phyloP scores from a whole-genome alignment of 768 basidiomycete species.

The Hericium rajendrae region DNA sequence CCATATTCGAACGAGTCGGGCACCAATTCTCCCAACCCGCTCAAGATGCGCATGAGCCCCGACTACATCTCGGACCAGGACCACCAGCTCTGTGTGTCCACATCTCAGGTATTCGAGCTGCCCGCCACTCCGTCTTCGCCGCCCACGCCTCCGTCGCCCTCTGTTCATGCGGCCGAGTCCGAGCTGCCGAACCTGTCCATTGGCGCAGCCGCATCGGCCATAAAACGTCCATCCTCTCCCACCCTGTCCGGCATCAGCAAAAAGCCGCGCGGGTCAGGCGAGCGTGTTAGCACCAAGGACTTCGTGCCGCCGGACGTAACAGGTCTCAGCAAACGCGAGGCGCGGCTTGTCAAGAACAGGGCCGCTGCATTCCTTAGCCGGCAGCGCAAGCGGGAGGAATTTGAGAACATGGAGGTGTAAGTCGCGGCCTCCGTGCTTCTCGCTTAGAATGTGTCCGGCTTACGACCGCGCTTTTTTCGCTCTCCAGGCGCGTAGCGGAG shows the following conservation, averaged over 20 bases:
- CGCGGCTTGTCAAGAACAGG: slow-evolving; percentile 84
- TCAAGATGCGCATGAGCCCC: slow-evolving; percentile 42
- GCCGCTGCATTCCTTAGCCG: slow-evolving; percentile 87
- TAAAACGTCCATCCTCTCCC: slow-evolving; percentile 23
- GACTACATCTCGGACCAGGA: slow-evolving; percentile 34
- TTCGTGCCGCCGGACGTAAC: slow-evolving; percentile 84
- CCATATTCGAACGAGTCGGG: slow-evolving; percentile 36
- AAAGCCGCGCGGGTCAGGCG: slow-evolving; percentile 38
- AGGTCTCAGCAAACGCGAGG: slow-evolving; percentile 84
- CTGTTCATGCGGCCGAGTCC: slow-evolving; percentile 22
- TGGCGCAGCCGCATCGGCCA: slow-evolving; percentile 5
- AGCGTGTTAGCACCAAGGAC: slow-evolving; percentile 59
- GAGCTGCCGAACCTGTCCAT: slow-evolving; percentile 11
- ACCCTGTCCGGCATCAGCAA: slow-evolving; percentile 22
- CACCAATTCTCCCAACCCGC: slow-evolving; percentile 25
- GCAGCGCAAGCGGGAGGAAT: slow-evolving; percentile 88
- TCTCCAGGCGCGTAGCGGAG: slow-evolving; percentile 67
- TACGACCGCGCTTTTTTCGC: background rate
- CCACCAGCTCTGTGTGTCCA: slow-evolving; percentile 50
- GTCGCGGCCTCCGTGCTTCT: slow-evolving; percentile 23
- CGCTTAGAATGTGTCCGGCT: slow-evolving; percentile 6
- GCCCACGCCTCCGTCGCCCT: slow-evolving; percentile 20
- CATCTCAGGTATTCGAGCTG: slow-evolving; percentile 67
- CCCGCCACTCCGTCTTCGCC: slow-evolving; percentile 25
- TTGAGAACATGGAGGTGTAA: slow-evolving; percentile 84